These are phyloP conservation scores for Claviceps quebecensis DNA, from an alignment of 2,329 filamentous ascomycete genomes.

Conservation along the genomic window DNA sequence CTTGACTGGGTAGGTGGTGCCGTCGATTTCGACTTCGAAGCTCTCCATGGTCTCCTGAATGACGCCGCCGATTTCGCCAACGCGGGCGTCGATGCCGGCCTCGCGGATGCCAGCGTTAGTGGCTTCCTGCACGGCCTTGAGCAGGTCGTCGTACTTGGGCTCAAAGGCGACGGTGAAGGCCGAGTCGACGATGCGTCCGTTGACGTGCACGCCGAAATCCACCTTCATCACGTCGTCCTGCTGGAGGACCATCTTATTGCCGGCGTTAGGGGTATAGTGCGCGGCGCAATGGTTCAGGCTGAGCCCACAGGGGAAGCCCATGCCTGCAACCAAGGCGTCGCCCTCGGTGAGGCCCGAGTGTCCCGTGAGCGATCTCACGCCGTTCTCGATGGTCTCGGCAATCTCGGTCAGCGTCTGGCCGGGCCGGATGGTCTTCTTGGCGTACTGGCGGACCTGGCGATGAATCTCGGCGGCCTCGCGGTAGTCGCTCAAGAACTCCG, in stretches of 20 bases:
- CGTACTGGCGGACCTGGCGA: slow-evolving; percentile 73
- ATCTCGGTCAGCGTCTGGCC: slow-evolving; percentile 71
- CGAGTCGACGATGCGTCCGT: slow-evolving; percentile 67
- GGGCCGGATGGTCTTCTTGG: slow-evolving; percentile 66
- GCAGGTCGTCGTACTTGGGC: slow-evolving; percentile 58
- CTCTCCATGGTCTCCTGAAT: slow-evolving; percentile 92
- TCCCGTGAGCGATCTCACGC: slow-evolving; percentile 62
- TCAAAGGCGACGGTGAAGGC: slow-evolving; percentile 71
- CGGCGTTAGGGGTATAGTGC: slow-evolving; percentile 77
- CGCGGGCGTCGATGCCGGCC: slow-evolving; percentile 81
- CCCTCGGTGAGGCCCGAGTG: slow-evolving; percentile 66
- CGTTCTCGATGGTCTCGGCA: slow-evolving; percentile 74
- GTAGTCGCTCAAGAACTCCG: slow-evolving; percentile 68
- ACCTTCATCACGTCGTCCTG: slow-evolving; percentile 69
- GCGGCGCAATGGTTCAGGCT: slow-evolving; percentile 77
- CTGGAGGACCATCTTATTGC: slow-evolving; percentile 63
- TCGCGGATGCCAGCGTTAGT: slow-evolving; percentile 73
- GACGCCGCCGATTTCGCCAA: slow-evolving; percentile 68
- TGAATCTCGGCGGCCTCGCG: slow-evolving; percentile 80
- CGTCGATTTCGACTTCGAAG: slow-evolving; percentile 75
- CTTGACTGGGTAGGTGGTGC: slow-evolving; percentile 67
- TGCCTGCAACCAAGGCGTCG: slow-evolving; percentile 63
- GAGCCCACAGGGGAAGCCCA: slow-evolving; percentile 77
- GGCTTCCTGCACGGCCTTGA: slow-evolving; percentile 59
- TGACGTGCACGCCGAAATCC: slow-evolving; percentile 70